A percentile compares a stretch with the other conserved stretches of the same genome.
Evolutionary conservation across 2,329 filamentous ascomycete genomes (phyloP).

Genomic region (Xylaria hypoxylon): DNA sequence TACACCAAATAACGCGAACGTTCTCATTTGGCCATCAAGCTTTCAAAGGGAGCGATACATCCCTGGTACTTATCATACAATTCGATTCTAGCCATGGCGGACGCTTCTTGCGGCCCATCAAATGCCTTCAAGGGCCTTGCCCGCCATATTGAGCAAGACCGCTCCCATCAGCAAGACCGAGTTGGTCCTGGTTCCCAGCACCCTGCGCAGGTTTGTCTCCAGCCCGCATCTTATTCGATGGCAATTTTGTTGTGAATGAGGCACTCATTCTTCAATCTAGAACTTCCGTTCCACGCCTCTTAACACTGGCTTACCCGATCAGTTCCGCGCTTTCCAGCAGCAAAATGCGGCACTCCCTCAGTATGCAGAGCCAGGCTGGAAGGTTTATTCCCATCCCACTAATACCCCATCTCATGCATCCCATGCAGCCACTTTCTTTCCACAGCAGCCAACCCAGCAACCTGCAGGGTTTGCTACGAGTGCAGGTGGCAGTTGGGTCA

Average conservation of each 20-base stretch:
- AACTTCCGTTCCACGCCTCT: conserved; percentile 41
- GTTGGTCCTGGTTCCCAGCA: conserved; percentile 49
- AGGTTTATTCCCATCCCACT: not conserved
- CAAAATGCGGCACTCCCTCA: conserved; percentile 34
- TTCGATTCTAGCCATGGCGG: conserved; percentile 52
- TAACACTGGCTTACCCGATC: conserved; percentile 26
- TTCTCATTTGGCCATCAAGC: not conserved
- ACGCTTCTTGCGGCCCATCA: conserved; percentile 75
- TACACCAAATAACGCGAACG: not conserved
- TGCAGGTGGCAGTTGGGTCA: conserved; percentile 51
- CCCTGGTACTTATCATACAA: not conserved
- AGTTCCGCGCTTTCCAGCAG: conserved; percentile 41
- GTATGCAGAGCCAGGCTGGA: not conserved
- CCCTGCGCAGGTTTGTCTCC: conserved; percentile 40
- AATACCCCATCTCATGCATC: conserved; percentile 1
- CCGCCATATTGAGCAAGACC: conserved; percentile 75
- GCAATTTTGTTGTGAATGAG: not conserved
- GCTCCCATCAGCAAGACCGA: conserved; percentile 79
- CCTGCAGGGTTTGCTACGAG: conserved; percentile 12
- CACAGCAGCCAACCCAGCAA: conserved; percentile 6
- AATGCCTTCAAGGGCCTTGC: conserved; percentile 80
- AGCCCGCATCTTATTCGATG: not conserved
- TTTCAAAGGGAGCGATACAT: not conserved
- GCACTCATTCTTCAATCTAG: conserved; percentile 34
- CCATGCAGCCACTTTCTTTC: not conserved